These are phyloP conservation scores for Kokia cookei DNA, from an alignment of 441 rosid species.

Conservation along the genomic window DNA sequence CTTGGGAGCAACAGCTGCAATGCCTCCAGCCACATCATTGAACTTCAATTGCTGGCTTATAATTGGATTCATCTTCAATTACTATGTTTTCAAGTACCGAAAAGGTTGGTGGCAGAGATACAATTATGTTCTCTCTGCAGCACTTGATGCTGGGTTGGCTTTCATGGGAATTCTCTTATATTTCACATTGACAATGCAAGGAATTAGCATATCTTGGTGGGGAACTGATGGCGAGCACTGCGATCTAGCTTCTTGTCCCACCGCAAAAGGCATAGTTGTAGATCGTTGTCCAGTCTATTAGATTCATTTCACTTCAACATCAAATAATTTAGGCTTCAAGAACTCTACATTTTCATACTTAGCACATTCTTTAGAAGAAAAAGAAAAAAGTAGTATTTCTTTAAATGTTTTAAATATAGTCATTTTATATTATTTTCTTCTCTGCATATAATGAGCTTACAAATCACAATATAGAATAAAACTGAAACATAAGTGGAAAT, in stretches of 20 bases:
- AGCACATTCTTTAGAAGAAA: neutral
- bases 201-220: slow-evolving; percentile 49
- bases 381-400: no score
- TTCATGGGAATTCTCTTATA: slow-evolving; percentile 73
- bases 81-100: slow-evolving; percentile 44
- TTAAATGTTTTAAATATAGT: neutral
- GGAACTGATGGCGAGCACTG: slow-evolving; percentile 66
- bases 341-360: neutral
- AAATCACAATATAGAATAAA: neutral
- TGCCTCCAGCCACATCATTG: slow-evolving; percentile 76
- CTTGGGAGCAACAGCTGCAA: slow-evolving; percentile 51
- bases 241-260: slow-evolving; percentile 63
- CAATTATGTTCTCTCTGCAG: slow-evolving; percentile 77
- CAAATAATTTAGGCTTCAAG: neutral
- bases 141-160: slow-evolving; percentile 74
- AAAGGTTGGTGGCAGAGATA: slow-evolving; percentile 77
- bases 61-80: slow-evolving; percentile 52
- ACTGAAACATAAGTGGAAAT: neutral
- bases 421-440: neutral
- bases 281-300: slow-evolving; percentile 58
- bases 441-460: neutral
- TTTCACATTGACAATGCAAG: slow-evolving; percentile 40
- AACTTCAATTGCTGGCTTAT: slow-evolving; percentile 69
- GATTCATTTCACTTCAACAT: neutral
- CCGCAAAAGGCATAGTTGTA: slow-evolving; percentile 48